These are phyloP conservation scores for Ceratobasidium sp. DNA, from an alignment of 1,284 basidiomycete species.

Conservation along the genomic window DNA sequence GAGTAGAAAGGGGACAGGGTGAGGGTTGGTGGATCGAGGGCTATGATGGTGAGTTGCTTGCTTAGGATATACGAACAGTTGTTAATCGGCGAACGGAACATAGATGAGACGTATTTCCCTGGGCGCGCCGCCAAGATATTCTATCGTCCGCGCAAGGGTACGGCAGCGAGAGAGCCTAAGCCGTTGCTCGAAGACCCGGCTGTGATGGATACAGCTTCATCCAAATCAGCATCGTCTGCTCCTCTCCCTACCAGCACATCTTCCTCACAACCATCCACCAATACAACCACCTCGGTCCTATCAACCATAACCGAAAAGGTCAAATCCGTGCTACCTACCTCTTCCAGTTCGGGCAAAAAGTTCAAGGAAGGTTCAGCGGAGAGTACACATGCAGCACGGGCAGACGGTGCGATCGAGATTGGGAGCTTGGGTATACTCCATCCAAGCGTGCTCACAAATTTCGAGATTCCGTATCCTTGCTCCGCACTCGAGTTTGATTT, in stretches of 20 bases:
- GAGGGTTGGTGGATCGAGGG: constrained; percentile 92
- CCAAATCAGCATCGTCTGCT: constrained; percentile 44
- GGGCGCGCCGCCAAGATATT: constrained; percentile 91
- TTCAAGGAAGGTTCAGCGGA: constrained; percentile 49
- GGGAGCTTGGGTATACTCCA: constrained; percentile 90
- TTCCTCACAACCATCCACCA: constrained; percentile 43
- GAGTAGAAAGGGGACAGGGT: constrained; percentile 64
- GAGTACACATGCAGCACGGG: constrained; percentile 51
- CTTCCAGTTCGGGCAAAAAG: constrained; percentile 44
- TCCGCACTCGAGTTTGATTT: constrained; percentile 94
- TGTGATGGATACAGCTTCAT: constrained; percentile 26
- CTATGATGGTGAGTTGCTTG: constrained; percentile 65
- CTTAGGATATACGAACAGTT: constrained; percentile 47
- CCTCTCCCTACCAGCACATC: constrained; percentile 44
- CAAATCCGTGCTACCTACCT: constrained; percentile 50
- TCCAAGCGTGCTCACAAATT: constrained; percentile 88
- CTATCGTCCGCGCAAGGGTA: constrained; percentile 65
- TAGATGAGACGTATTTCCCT: constrained; percentile 92
- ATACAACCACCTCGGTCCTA: constrained; percentile 51
- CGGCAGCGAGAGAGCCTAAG: constrained; percentile 10
- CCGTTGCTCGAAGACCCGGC: constrained; percentile 21
- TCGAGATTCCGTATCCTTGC: constrained; percentile 95
- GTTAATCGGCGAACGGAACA: constrained; percentile 2
- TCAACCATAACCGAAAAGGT: constrained; percentile 47
- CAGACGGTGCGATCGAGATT: constrained; percentile 68